Evolutionary conservation across 305 asterid genomes (phyloP).

Genomic region (Fraxinus ornus): DNA sequence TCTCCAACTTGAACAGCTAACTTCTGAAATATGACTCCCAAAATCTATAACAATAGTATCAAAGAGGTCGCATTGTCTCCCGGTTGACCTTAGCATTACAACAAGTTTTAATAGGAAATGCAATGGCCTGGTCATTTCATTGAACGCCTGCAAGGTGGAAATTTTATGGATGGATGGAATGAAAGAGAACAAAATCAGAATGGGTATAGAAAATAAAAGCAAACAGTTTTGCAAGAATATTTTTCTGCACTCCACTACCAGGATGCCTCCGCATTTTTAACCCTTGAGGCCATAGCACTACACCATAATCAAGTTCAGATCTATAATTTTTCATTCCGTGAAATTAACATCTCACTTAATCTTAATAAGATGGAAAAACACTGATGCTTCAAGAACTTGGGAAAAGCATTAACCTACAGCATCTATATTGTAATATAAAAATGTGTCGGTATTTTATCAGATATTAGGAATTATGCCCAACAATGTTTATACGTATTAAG

Average conservation of each 20-base stretch:
- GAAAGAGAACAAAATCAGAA: background rate
- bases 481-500: background rate
- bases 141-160: background rate
- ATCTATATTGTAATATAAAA: constrained; percentile 7
- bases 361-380: background rate
- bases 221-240: background rate
- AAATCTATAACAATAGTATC: background rate
- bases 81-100: background rate
- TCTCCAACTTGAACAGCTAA: background rate
- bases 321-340: background rate
- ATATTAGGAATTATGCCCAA: constrained; percentile 10
- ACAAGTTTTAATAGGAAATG: background rate
- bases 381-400: background rate
- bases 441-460: constrained; percentile 2
- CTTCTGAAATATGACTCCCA: background rate
- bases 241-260: background rate
- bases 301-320: background rate
- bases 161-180: background rate
- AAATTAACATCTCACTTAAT: background rate
- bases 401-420: constrained; percentile 11
- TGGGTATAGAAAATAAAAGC: background rate
- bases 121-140: background rate
- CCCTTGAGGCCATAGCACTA: background rate
- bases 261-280: background rate
- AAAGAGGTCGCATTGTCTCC: background rate